A percentile compares a stretch with the other conserved stretches of the same genome.
Evolutionary conservation across 2,329 filamentous ascomycete genomes (phyloP).

Genomic region (Epichloe glyceriae): DNA sequence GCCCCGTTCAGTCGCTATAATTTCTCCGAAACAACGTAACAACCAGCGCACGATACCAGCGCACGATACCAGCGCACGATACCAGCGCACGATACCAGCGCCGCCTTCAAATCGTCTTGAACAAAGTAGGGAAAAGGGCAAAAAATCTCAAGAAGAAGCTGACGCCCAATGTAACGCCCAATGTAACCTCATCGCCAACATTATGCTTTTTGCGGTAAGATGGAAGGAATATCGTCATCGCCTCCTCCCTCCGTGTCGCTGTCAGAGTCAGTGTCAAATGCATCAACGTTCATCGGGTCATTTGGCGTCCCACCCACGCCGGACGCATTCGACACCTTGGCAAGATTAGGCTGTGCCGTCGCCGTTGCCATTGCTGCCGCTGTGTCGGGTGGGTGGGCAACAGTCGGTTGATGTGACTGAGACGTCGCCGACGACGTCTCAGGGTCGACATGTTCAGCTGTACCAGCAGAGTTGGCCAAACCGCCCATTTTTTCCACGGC

Average conservation of each 20-base stretch:
- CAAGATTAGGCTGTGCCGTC: conserved; percentile 7
- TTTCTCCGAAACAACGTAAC: not conserved
- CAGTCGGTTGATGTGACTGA: not conserved
- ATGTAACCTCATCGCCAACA: not conserved
- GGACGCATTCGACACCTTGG: not conserved
- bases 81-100: too few relatives aligned
- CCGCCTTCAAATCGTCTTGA: not conserved
- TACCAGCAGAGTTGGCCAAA: conserved; percentile 21
- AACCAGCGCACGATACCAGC: not conserved
- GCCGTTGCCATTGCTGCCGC: not conserved
- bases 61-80: not conserved
- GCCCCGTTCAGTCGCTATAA: not conserved
- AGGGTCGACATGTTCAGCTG: conserved; percentile 24
- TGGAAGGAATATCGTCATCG: conserved; percentile 19
- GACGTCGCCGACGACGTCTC: conserved; percentile 13
- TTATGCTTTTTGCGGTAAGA: not conserved
- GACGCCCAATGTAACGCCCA: not conserved
- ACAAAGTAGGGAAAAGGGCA: not conserved
- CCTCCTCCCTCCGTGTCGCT: conserved; percentile 8
- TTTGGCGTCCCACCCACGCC: conserved; percentile 9
- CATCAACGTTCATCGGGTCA: conserved; percentile 14
- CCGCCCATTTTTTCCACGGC: conserved; percentile 23
- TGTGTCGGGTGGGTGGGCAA: conserved; percentile 4
- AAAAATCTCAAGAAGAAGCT: not conserved
- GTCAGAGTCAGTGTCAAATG: conserved; percentile 2